Conservation (phyloP, 2,329 filamentous ascomycete genomes). For the Cercospora berteroae region DNA sequence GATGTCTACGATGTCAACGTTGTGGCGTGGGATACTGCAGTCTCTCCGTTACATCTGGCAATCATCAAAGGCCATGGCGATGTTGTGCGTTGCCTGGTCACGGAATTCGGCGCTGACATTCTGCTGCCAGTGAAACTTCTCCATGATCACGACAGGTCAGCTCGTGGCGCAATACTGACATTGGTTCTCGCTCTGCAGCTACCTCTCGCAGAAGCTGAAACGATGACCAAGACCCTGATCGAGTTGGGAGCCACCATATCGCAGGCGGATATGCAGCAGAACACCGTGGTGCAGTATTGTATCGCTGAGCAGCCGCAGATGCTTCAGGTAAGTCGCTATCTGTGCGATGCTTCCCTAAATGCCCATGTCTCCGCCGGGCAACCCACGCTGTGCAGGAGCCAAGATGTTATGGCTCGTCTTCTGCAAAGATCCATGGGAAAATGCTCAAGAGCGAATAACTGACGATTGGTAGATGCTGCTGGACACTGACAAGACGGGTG, state of each 20-base stretch:
- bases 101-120: constrained; percentile 72
- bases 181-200: constrained; percentile 66
- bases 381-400: background rate
- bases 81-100: constrained; percentile 66
- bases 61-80: constrained; percentile 70
- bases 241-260: constrained; percentile 69
- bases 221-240: constrained; percentile 65
- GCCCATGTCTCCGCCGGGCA: background rate
- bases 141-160: constrained; percentile 47
- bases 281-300: constrained; percentile 66
- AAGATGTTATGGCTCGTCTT: background rate
- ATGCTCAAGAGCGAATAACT: background rate
- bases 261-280: constrained; percentile 65
- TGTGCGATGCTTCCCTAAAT: background rate
- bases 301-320: constrained; percentile 53
- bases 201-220: constrained; percentile 60
- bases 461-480: constrained; percentile 39
- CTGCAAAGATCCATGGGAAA: background rate
- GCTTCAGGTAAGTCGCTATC: constrained; percentile 29
- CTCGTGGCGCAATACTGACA: constrained; percentile 64
- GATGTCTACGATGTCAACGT: constrained; percentile 79
- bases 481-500: constrained; percentile 58
- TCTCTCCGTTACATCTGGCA: constrained; percentile 74
- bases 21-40: constrained; percentile 73
- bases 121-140: constrained; percentile 70